Conservation (phyloP, 257 asterid species). For the Scutellaria baicalensis region DNA sequence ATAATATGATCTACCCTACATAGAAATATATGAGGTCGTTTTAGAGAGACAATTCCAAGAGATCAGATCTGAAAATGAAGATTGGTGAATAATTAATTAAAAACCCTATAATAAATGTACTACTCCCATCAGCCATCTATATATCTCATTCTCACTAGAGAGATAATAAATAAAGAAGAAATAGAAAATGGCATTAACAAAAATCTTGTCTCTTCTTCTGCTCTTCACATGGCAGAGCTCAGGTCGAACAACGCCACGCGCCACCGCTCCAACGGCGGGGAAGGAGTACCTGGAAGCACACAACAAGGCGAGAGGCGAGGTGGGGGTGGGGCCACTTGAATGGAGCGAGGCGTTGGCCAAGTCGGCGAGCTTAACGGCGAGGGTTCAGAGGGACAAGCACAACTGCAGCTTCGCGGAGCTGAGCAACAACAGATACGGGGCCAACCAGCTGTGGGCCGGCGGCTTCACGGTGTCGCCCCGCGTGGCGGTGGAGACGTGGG, state of each 20-base stretch:
- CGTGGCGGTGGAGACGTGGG: constrained; percentile 65
- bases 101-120: too few species aligned
- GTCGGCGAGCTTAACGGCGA: constrained; percentile 53
- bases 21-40: too few species aligned
- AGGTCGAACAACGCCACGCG: constrained; percentile 19
- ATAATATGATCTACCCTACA: too few species aligned
- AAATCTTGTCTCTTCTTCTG: constrained; percentile 10
- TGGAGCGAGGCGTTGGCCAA: constrained; percentile 69
- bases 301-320: constrained; percentile 67
- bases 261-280: constrained; percentile 6
- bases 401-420: constrained; percentile 69
- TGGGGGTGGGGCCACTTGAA: constrained; percentile 59
- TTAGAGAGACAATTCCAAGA: too few species aligned
- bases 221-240: constrained; percentile 18
- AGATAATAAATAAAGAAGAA: background rate
- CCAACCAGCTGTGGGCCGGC: constrained; percentile 71
- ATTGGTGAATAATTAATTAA: too few species aligned
- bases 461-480: constrained; percentile 42
- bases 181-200: background rate
- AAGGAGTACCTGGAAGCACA: constrained; percentile 58
- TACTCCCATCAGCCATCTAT: background rate
- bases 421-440: constrained; percentile 51
- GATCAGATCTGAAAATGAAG: too few species aligned
- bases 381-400: constrained; percentile 62
- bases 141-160: background rate